Evolutionary conservation across 2,329 filamentous ascomycete species (phyloP).

Genomic region (Fusarium neocosmosporiellum): DNA sequence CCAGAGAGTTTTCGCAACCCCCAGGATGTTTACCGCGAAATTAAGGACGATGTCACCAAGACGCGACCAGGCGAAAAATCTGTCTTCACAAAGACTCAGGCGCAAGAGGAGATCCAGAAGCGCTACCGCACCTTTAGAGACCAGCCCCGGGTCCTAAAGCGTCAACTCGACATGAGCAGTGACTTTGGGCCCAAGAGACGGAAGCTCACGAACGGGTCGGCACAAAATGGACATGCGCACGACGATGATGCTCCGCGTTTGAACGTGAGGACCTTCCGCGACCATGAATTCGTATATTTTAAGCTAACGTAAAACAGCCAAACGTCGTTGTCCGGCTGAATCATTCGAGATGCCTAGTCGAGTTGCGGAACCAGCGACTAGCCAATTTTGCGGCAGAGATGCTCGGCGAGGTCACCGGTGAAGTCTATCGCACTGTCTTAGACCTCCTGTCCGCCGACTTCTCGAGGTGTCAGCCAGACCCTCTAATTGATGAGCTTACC

Average conservation of each 20-base stretch:
- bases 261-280: slow-evolving; percentile 59
- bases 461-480: slow-evolving; percentile 72
- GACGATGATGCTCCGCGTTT: slow-evolving; percentile 59
- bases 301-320: slow-evolving; percentile 62
- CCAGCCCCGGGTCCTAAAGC: slow-evolving; percentile 63
- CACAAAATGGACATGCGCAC: slow-evolving; percentile 40
- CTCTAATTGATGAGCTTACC: slow-evolving; percentile 50
- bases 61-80: slow-evolving; percentile 55
- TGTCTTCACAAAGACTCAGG: slow-evolving; percentile 73
- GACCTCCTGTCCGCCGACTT: slow-evolving; percentile 76
- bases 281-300: not conserved
- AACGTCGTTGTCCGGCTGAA: slow-evolving; percentile 83
- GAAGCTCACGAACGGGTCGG: slow-evolving; percentile 63
- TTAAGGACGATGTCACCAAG: slow-evolving; percentile 71
- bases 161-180: slow-evolving; percentile 59
- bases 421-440: slow-evolving; percentile 82
- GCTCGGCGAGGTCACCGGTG: slow-evolving; percentile 78
- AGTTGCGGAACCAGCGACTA: slow-evolving; percentile 82
- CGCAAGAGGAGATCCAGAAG: slow-evolving; percentile 66
- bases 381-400: slow-evolving; percentile 76
- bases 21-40: slow-evolving; percentile 68
- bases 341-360: slow-evolving; percentile 84
- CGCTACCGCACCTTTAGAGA: slow-evolving; percentile 65
- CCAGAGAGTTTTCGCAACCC: slow-evolving; percentile 68
- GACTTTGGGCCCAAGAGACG: slow-evolving; percentile 61